phyloP scores from a whole-genome alignment of 2,329 filamentous ascomycete genomes.

The Leptographium lundbergii region DNA sequence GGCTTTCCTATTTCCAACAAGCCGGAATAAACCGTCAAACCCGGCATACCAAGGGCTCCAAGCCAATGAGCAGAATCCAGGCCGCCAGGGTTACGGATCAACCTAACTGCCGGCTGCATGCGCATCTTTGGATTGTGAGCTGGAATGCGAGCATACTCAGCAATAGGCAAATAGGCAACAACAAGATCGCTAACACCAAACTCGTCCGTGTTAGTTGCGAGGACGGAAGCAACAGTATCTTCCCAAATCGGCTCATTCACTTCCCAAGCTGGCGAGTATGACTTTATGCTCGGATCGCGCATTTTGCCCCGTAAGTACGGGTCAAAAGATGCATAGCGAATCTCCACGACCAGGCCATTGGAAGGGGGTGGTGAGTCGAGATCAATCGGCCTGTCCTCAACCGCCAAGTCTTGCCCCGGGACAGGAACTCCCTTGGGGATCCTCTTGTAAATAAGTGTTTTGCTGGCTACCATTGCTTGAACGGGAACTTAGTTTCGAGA shows the following conservation, averaged over 20 bases:
- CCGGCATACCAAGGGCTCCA: slow-evolving; percentile 46
- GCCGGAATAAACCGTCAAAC: slow-evolving; percentile 37
- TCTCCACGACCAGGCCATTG: slow-evolving; percentile 57
- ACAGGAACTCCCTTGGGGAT: slow-evolving; percentile 55
- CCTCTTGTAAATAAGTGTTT: slow-evolving; percentile 61
- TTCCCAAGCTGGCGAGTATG: slow-evolving; percentile 52
- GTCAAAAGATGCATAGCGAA: slow-evolving; percentile 66
- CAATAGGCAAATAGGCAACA: slow-evolving; percentile 41
- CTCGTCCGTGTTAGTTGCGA: slow-evolving; percentile 49
- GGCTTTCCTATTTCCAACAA: slow-evolving; percentile 61
- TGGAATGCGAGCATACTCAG: slow-evolving; percentile 53
- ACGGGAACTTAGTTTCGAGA: background rate
- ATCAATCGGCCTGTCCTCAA: slow-evolving; percentile 59
- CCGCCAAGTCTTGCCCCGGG: slow-evolving; percentile 53
- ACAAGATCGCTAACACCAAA: slow-evolving; percentile 59
- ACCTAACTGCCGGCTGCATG: slow-evolving; percentile 28
- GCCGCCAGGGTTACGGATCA: slow-evolving; percentile 55
- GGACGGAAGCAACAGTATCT: slow-evolving; percentile 50
- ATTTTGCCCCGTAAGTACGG: slow-evolving; percentile 77
- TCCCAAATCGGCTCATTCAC: slow-evolving; percentile 53
- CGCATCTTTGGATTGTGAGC: slow-evolving; percentile 20
- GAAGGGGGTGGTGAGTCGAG: slow-evolving; percentile 39
- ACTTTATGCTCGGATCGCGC: slow-evolving; percentile 50
- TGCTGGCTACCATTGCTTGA: slow-evolving; percentile 36
- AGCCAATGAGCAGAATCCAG: slow-evolving; percentile 57